Evolutionary conservation across 495 filamentous ascomycete genomes (phyloP).

Genomic region (Penicillium crystallinum): DNA sequence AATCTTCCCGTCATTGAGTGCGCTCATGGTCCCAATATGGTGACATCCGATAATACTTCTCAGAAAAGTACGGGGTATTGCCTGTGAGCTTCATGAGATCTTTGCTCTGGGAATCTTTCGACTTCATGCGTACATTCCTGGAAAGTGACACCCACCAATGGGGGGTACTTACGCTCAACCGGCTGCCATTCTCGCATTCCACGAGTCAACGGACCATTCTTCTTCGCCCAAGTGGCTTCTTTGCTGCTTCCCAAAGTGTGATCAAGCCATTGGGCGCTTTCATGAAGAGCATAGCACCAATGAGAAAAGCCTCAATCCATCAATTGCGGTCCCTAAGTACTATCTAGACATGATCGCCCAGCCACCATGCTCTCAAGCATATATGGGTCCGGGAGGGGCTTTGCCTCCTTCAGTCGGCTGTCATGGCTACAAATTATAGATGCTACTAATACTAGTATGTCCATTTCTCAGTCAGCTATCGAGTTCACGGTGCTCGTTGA

Average conservation of each 20-base stretch:
- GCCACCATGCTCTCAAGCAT: not conserved
- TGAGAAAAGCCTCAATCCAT: not conserved
- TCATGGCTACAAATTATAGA: not conserved
- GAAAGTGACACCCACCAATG: conserved; percentile 4
- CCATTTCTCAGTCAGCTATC: not conserved
- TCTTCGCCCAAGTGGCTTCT: conserved; percentile 1
- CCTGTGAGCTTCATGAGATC: not conserved
- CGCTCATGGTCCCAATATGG: not conserved
- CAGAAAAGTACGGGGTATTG: not conserved
- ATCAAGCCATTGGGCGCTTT: not conserved
- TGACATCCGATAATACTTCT: not conserved
- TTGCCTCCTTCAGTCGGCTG: not conserved
- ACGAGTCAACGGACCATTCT: not conserved
- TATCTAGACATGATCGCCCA: not conserved
- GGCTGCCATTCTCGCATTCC: conserved; percentile 15
- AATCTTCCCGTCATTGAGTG: conserved; percentile 10
- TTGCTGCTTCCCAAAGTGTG: not conserved
- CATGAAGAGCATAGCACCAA: not conserved
- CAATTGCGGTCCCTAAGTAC: not conserved
- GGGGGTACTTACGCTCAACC: not conserved
- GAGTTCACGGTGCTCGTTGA: not conserved
- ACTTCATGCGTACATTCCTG: conserved; percentile 9
- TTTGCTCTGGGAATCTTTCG: not conserved
- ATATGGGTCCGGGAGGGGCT: not conserved
- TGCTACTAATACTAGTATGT: no score